Evolutionary conservation across 2,329 filamentous ascomycete genomes (phyloP), one percentile per base, ranked within the genome.

Genomic region (Nemania bipapillata): DNA sequence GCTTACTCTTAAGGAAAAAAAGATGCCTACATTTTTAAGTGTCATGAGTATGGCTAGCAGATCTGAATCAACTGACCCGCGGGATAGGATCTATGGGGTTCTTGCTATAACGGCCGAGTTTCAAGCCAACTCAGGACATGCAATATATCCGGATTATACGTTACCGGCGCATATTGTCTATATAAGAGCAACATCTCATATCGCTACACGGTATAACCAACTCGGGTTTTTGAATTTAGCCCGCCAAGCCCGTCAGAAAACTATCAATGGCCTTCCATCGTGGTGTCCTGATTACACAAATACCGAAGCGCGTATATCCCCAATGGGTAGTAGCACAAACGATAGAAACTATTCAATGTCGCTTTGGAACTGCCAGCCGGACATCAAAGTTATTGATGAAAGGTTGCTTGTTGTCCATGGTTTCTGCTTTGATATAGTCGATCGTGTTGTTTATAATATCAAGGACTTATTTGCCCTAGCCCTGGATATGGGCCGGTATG

Each of bases 61-160:
- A 57, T 42, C 5, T 15, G 12, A 45, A 30, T 57, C 55, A 17
- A 32, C 37, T 20, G 26, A 58, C 40, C 55, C 55, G 2, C 55
- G 37, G 6, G 24, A 32, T 17, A 58, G 8, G 40, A 32, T 58
- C 55, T 58, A 47, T 22, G 40, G 55, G 9, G 17, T 47, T 17
- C 55, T 58, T 32, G 55, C 37, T 30, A 47, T 58, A 47, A 58
- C 40, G 4, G 11, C 37, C 22, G 37, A 47, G 55, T 58, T 58
- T 58, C 37, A 58, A 47, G 15, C 4, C 4, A 26, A 47, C 26
- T 47, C 24, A 11, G 17, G 3, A 32, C 6, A 3, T 30, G 3
- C 55, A 3, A 5, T 47, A 28, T 32, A 20, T 32, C 55, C 37
- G 9, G 55, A 58, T 42, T 58, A 58, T 47, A 32, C 24, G n/a